Percentiles rank a stretch among this genome's conserved stretches.
Conservation (phyloP, 352 stramenopile genomes). For the Phytophthora capsici region DNA sequence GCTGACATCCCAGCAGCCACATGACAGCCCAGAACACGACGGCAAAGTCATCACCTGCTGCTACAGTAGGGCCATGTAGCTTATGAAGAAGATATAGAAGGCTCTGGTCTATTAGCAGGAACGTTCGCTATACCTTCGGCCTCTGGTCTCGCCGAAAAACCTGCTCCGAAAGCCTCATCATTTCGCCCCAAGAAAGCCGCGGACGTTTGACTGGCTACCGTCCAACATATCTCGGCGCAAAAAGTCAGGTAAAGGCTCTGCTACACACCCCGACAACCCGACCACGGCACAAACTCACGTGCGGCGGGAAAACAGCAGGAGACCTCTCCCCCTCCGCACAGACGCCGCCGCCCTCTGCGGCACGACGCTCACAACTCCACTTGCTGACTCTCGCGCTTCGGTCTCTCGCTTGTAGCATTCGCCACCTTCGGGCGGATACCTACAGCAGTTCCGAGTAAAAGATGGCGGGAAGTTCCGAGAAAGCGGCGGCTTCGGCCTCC, state of each 20-base stretch:
- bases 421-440: slow-evolving; percentile 2
- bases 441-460: slow-evolving; percentile 15
- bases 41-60: slow-evolving; percentile 7
- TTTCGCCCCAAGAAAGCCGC: slow-evolving; percentile 8
- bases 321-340: slow-evolving; percentile 22
- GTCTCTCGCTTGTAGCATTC: slow-evolving; percentile 31
- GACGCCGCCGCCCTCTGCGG: not conserved
- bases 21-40: slow-evolving; percentile 22
- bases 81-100: not conserved
- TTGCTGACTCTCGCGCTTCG: slow-evolving; percentile 49
- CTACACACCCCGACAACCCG: slow-evolving; percentile 21
- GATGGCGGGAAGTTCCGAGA: slow-evolving; percentile 79
- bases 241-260: slow-evolving; percentile 32
- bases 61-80: not conserved
- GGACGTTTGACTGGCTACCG: slow-evolving; percentile 17
- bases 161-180: not conserved
- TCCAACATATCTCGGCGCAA: slow-evolving; percentile 21
- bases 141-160: slow-evolving; percentile 20
- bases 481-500: slow-evolving; percentile 44
- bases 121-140: slow-evolving; percentile 15
- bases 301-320: slow-evolving; percentile 27
- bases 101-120: not conserved
- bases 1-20: slow-evolving; percentile 6
- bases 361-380: slow-evolving; percentile 50
- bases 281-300: slow-evolving; percentile 32